Percentiles rank a stretch among this genome's conserved stretches.
These are phyloP conservation scores for Quercus cerris DNA, from an alignment of 306 rosid species.

Conservation along the genomic window DNA sequence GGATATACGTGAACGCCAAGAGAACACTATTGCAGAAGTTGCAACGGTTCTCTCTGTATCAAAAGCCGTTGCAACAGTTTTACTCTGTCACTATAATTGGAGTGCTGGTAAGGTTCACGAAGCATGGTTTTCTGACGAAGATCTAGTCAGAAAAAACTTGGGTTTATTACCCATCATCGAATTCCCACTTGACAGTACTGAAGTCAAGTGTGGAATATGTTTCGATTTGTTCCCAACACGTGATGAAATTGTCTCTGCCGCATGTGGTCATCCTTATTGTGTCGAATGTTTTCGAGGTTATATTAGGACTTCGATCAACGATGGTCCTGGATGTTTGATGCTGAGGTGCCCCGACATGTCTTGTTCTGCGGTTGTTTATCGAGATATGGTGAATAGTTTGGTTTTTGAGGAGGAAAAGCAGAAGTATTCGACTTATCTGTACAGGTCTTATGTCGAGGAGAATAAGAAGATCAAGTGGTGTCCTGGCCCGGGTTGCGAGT, in stretches of 20 bases:
- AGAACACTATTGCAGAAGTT: no score
- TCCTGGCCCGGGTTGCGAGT: conserved; percentile 41
- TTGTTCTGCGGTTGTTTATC: conserved; percentile 33
- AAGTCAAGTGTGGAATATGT: no score
- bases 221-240: not conserved
- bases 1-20: no score
- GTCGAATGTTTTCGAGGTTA: conserved; percentile 32
- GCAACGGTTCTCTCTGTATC: no score
- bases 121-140: no score
- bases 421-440: conserved; percentile 33
- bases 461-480: conserved; percentile 46
- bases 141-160: no score
- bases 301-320: conserved; percentile 34
- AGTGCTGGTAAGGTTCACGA: no score
- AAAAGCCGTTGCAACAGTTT: no score
- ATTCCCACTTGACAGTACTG: no score
- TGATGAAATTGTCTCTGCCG: conserved; percentile 7
- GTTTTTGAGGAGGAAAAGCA: conserved; percentile 10
- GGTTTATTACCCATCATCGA: no score
- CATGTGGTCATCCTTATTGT: conserved; percentile 43
- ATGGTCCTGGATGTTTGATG: conserved; percentile 38
- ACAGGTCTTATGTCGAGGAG: conserved; percentile 42
- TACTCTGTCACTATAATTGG: no score
- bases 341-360: conserved; percentile 39
- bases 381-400: conserved; percentile 29